A percentile compares a stretch with the other conserved stretches of the same genome.
These are phyloP conservation scores for Lachnellula arida DNA, from an alignment of 2,329 filamentous ascomycete species.

Conservation along the genomic window DNA sequence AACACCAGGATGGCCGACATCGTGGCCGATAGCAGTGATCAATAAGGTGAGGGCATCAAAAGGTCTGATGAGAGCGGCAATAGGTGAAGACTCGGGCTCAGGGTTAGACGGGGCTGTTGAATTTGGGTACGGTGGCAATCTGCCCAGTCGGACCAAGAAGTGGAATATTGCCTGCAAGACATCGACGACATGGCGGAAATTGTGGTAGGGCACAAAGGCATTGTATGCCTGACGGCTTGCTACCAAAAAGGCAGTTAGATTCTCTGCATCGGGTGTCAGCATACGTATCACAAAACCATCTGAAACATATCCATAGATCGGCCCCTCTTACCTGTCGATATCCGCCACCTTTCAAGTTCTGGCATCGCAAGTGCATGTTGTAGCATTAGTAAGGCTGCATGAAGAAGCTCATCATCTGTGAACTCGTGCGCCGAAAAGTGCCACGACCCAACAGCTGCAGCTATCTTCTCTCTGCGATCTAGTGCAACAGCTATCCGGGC, in stretches of 20 bases:
- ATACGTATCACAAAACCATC: slow-evolving; percentile 24
- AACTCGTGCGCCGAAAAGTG: slow-evolving; percentile 86
- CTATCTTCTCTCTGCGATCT: slow-evolving; percentile 62
- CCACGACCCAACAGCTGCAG: slow-evolving; percentile 67
- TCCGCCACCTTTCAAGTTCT: slow-evolving; percentile 74
- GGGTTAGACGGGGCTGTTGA: slow-evolving; percentile 9
- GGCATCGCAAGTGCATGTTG: slow-evolving; percentile 80
- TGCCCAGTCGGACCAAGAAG: slow-evolving; percentile 78
- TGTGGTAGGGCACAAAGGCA: slow-evolving; percentile 93
- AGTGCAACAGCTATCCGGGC: slow-evolving; percentile 64
- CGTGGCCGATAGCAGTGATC: slow-evolving; percentile 94
- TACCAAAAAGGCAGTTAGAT: slow-evolving; percentile 79
- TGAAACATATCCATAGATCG: slow-evolving; percentile 24
- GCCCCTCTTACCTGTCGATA: slow-evolving; percentile 62
- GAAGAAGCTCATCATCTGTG: slow-evolving; percentile 82
- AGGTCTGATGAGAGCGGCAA: slow-evolving; percentile 73
- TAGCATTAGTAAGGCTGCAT: slow-evolving; percentile 82
- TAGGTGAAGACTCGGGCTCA: slow-evolving; percentile 45
- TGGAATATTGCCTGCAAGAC: slow-evolving; percentile 91
- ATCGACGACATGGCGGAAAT: slow-evolving; percentile 95
- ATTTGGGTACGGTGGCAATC: slow-evolving; percentile 62
- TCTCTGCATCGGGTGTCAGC: slow-evolving; percentile 53
- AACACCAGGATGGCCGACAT: slow-evolving; percentile 94
- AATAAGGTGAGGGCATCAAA: slow-evolving; percentile 86
- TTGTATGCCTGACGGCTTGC: slow-evolving; percentile 95